Evolutionary conservation across 2,329 filamentous ascomycete species (phyloP).

Genomic region (Stachybotrys chartarum): DNA sequence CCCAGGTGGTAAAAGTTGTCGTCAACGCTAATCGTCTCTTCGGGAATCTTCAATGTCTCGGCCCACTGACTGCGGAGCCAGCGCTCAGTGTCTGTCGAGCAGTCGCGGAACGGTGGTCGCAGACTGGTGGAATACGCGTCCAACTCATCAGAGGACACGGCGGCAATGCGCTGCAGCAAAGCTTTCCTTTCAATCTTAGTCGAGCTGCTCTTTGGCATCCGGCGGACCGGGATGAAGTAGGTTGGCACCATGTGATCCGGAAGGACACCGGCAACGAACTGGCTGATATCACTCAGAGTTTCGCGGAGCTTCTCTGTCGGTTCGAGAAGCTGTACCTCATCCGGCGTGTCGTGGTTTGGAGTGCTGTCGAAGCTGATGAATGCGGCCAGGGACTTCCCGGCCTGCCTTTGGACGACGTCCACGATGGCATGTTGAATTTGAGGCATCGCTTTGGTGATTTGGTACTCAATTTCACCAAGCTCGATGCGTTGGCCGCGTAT

Average conservation of each 20-base stretch:
- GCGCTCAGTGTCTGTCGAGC: conserved; percentile 1
- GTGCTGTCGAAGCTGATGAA: not conserved
- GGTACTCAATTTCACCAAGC: conserved; percentile 27
- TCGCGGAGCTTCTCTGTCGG: not conserved
- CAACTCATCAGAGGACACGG: conserved; percentile 4
- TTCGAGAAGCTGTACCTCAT: not conserved
- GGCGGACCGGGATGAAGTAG: conserved; percentile 5
- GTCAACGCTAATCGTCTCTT: conserved; percentile 6
- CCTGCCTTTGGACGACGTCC: not conserved
- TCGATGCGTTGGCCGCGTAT: conserved; percentile 36
- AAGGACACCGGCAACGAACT: conserved; percentile 6
- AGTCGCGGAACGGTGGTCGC: not conserved
- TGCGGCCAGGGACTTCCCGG: not conserved
- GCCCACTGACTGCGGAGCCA: conserved; percentile 4
- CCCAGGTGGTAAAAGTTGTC: conserved; percentile 13
- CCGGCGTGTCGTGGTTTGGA: conserved; percentile 6
- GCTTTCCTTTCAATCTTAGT: conserved; percentile 8
- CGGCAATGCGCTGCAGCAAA: not conserved
- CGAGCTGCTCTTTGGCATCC: conserved; percentile 9
- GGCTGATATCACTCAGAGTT: conserved; percentile 1
- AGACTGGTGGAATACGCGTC: not conserved
- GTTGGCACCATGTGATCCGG: conserved; percentile 13
- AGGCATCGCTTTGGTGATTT: not conserved
- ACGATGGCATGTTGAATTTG: not conserved
- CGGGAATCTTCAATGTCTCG: conserved; percentile 3